phyloP scores from a whole-genome alignment of 164 flowering plant species.

The Macadamia integrifolia region DNA sequence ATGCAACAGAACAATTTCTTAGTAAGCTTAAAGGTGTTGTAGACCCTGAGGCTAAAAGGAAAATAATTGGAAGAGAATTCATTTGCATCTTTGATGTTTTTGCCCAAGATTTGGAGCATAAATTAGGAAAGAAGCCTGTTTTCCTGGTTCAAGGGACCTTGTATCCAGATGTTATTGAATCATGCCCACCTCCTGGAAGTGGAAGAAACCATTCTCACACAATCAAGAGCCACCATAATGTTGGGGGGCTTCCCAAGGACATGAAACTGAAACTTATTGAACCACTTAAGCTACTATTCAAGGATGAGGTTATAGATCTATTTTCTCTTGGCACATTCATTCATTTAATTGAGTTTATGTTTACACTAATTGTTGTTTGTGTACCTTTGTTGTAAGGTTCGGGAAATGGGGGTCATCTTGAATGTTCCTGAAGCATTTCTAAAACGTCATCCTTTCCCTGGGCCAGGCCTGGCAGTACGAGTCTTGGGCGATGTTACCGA shows the following conservation, averaged over 20 bases:
- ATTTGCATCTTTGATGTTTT: constrained; percentile 74
- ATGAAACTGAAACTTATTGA: constrained; percentile 97
- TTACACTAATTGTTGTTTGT: neutral
- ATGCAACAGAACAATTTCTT: constrained; percentile 78
- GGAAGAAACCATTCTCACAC: constrained; percentile 94
- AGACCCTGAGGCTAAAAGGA: constrained; percentile 90
- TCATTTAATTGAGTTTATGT: neutral
- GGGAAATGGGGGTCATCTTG: constrained; percentile 75
- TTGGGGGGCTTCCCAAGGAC: constrained; percentile 97
- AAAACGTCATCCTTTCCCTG: constrained; percentile 98
- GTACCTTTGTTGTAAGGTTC: constrained; percentile 45
- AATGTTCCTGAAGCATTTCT: constrained; percentile 75
- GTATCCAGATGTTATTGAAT: constrained; percentile 97
- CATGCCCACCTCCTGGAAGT: constrained; percentile 98
- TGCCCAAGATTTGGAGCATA: constrained; percentile 64
- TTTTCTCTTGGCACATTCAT: neutral
- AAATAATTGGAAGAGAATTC: constrained; percentile 90
- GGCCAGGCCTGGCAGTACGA: constrained; percentile 97
- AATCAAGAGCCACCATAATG: constrained; percentile 98
- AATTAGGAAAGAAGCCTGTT: constrained; percentile 58
- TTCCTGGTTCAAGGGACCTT: constrained; percentile 95
- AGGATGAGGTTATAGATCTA: constrained; percentile 74
- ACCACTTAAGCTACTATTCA: constrained; percentile 92
- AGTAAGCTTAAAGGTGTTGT: constrained; percentile 75
- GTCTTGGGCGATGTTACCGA: constrained; percentile 87